These are phyloP conservation scores for Penicillium sp. DNA, from an alignment of 2,329 filamentous ascomycete genomes.

Conservation along the genomic window DNA sequence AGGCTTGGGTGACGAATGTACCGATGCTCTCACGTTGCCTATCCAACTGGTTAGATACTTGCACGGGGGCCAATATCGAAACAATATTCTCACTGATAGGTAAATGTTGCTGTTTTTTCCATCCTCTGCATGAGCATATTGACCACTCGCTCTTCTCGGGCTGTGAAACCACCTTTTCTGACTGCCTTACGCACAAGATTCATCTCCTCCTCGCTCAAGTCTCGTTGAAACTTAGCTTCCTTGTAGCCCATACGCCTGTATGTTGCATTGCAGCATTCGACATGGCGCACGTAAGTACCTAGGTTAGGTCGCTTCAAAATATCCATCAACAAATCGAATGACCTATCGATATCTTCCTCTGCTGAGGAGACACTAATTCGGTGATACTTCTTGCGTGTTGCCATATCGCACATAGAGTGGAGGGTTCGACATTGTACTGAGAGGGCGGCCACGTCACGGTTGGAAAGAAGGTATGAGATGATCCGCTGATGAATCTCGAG, in stretches of 20 bases:
- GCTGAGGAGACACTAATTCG: slow-evolving; percentile 6
- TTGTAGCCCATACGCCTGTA: background rate
- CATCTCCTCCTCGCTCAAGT: slow-evolving; percentile 13
- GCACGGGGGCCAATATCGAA: no score
- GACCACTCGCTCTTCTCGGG: slow-evolving; percentile 7
- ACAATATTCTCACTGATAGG: background rate
- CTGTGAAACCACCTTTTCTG: slow-evolving; percentile 12
- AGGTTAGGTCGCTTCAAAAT: slow-evolving; percentile 20
- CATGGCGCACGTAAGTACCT: slow-evolving; percentile 18
- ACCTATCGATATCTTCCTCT: slow-evolving; percentile 2
- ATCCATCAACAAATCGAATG: slow-evolving; percentile 18
- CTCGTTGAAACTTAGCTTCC: background rate
- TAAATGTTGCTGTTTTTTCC: background rate
- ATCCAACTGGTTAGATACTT: background rate
- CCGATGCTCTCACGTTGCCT: background rate
- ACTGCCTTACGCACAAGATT: slow-evolving; percentile 11
- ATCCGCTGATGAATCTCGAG: slow-evolving; percentile 5
- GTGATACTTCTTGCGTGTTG: slow-evolving; percentile 10
- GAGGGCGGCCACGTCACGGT: slow-evolving; percentile 15
- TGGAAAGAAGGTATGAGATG: slow-evolving; percentile 10
- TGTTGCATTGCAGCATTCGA: slow-evolving; percentile 6
- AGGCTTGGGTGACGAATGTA: slow-evolving; percentile 16
- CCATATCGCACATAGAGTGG: slow-evolving; percentile 16
- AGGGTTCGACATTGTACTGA: slow-evolving; percentile 12
- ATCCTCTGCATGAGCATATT: slow-evolving; percentile 21